phyloP scores from a whole-genome alignment of 768 basidiomycete species.

The Suillus subalutaceus region DNA sequence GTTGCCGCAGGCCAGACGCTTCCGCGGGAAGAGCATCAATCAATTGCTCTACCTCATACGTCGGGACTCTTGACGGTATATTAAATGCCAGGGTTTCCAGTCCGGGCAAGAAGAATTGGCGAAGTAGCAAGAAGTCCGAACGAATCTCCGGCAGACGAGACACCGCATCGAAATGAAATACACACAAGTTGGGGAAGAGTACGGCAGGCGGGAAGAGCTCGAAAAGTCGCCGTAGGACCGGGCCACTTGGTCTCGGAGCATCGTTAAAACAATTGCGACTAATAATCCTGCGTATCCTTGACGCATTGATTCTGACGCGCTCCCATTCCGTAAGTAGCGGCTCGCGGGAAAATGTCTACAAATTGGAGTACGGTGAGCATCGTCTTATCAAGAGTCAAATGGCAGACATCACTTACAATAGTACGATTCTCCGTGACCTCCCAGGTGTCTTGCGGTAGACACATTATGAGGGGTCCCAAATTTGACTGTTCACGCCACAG shows the following conservation, averaged over 20 bases:
- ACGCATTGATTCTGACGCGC: neutral
- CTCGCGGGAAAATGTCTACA: neutral
- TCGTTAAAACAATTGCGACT: too few relatives aligned
- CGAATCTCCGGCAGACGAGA: neutral
- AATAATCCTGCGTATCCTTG: neutral
- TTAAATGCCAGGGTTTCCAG: neutral
- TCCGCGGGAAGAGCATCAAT: neutral
- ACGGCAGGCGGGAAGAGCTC: neutral
- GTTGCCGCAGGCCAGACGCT: neutral
- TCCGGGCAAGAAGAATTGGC: neutral
- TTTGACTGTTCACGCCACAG: neutral
- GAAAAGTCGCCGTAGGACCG: neutral
- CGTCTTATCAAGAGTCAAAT: neutral
- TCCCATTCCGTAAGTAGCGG: neutral
- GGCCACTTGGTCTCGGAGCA: neutral
- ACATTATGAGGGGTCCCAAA: neutral
- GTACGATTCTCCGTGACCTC: too few relatives aligned
- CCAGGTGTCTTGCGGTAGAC: constrained; percentile 1
- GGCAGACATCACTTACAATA: neutral
- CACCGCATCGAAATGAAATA: neutral
- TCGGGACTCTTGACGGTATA: neutral
- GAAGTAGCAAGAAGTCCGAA: neutral
- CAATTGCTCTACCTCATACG: neutral
- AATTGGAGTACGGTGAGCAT: neutral
- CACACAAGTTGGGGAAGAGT: neutral